Conservation (phyloP, 345 rosid genomes). For the Moricandia moricandioides region DNA sequence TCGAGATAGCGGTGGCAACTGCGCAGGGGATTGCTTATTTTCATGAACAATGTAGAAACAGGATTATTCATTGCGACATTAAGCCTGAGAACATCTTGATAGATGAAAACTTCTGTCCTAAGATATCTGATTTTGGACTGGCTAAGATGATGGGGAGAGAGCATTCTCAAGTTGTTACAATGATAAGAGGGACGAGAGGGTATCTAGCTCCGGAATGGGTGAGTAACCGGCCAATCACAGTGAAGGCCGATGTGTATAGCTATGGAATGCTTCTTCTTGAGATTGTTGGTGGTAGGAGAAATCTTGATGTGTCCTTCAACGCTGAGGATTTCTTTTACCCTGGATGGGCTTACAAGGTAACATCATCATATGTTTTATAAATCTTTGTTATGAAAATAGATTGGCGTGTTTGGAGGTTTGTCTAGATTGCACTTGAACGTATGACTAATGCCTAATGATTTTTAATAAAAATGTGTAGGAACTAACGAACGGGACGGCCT, state of each 20-base stretch:
- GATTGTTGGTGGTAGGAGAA: constrained; percentile 72
- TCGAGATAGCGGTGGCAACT: constrained; percentile 52
- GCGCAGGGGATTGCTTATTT: constrained; percentile 77
- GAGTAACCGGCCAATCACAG: constrained; percentile 67
- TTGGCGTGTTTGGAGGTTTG: background rate
- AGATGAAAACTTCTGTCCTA: constrained; percentile 60
- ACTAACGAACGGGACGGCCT: constrained; percentile 42
- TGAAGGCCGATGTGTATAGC: constrained; percentile 82
- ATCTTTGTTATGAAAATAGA: background rate
- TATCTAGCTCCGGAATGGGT: constrained; percentile 82
- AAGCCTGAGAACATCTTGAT: constrained; percentile 70
- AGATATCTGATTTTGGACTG: constrained; percentile 69
- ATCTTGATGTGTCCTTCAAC: constrained; percentile 59
- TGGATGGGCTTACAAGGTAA: constrained; percentile 85
- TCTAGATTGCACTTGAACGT: background rate
- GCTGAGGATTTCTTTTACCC: constrained; percentile 76
- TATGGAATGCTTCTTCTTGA: constrained; percentile 80
- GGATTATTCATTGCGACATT: constrained; percentile 70
- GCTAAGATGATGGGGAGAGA: constrained; percentile 78
- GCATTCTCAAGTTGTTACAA: constrained; percentile 66
- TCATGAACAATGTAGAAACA: constrained; percentile 70
- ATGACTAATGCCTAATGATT: background rate
- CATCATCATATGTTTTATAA: background rate
- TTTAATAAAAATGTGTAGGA: constrained; percentile 37
- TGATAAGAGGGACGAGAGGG: constrained; percentile 76